phyloP scores from a whole-genome alignment of 805 yeast species.

The Ogataea paraovalis region DNA sequence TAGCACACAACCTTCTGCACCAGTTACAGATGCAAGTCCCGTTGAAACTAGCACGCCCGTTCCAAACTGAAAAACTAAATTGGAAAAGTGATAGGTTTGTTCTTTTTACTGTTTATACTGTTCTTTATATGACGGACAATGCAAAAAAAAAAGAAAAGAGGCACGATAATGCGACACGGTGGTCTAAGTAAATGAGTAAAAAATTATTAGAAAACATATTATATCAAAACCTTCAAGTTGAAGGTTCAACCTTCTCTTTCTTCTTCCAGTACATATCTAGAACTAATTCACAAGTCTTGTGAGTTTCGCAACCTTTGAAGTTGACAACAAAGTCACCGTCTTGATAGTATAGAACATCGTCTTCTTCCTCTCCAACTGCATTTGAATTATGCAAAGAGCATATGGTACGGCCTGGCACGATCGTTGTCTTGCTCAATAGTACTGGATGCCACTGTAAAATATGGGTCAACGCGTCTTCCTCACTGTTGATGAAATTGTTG shows the following conservation, averaged over 20 bases:
- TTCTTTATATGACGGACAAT: too few species aligned
- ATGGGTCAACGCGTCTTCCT: conserved; percentile 75
- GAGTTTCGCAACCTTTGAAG: conserved; percentile 53
- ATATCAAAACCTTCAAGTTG: too few species aligned
- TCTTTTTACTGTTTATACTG: too few species aligned
- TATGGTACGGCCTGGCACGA: conserved; percentile 62
- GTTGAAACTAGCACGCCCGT: too few species aligned
- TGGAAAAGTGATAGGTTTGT: too few species aligned
- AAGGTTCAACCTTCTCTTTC: conserved; percentile 15
- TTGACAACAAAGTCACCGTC: conserved; percentile 66
- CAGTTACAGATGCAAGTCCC: too few species aligned
- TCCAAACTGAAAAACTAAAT: too few species aligned
- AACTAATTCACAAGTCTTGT: conserved; percentile 49
- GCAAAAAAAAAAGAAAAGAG: too few species aligned
- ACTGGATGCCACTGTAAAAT: conserved; percentile 93
- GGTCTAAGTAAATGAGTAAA: too few species aligned
- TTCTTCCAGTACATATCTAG: conserved; percentile 36
- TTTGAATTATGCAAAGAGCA: conserved; percentile 39
- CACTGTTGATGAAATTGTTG: conserved; percentile 53
- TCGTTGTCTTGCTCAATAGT: conserved; percentile 63
- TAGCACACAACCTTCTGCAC: too few species aligned
- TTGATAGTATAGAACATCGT: conserved; percentile 48
- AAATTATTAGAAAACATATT: too few species aligned
- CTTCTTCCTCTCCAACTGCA: conserved; percentile 34
- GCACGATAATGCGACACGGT: too few species aligned